Conservation (phyloP, 2,329 filamentous ascomycete genomes). For the Trichoderma afroharzianum region DNA sequence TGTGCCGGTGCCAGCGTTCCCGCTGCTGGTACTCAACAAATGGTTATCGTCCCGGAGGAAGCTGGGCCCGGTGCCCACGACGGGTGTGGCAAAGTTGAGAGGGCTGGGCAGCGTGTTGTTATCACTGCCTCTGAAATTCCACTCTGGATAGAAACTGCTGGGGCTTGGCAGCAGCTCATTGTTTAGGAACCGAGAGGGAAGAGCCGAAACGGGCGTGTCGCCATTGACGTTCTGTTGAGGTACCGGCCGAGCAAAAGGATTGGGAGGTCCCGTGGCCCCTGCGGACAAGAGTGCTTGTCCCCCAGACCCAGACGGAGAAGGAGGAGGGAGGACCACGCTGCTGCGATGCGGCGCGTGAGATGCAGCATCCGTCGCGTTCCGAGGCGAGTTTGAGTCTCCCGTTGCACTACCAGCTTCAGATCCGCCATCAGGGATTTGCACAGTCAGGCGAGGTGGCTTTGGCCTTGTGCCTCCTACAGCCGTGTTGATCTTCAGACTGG, state of each 20-base stretch:
- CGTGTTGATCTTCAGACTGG: conserved; percentile 61
- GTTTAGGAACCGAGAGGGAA: conserved; percentile 87
- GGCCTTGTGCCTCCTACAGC: conserved; percentile 65
- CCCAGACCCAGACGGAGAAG: conserved; percentile 68
- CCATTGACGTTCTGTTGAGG: conserved; percentile 62
- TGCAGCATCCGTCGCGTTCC: conserved; percentile 56
- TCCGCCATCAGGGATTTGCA: conserved; percentile 90
- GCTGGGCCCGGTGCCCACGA: conserved; percentile 58
- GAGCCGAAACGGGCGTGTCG: conserved; percentile 79
- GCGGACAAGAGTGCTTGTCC: conserved; percentile 79
- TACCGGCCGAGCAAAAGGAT: conserved; percentile 87
- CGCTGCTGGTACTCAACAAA: conserved; percentile 19
- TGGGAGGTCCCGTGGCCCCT: conserved; percentile 86
- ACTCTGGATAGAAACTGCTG: conserved; percentile 88
- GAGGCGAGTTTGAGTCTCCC: conserved; percentile 64
- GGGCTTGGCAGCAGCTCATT: conserved; percentile 86
- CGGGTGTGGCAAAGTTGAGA: conserved; percentile 85
- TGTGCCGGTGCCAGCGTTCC: conserved; percentile 19
- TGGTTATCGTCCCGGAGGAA: conserved; percentile 56
- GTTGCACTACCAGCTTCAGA: conserved; percentile 74
- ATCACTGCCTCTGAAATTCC: conserved; percentile 70
- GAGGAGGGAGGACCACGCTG: conserved; percentile 80
- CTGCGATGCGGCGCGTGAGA: conserved; percentile 52
- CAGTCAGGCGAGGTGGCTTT: conserved; percentile 73
- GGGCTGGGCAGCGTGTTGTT: conserved; percentile 89